Evolutionary conservation across 768 basidiomycete species (phyloP).

Genomic region (Phallus indusiatus): DNA sequence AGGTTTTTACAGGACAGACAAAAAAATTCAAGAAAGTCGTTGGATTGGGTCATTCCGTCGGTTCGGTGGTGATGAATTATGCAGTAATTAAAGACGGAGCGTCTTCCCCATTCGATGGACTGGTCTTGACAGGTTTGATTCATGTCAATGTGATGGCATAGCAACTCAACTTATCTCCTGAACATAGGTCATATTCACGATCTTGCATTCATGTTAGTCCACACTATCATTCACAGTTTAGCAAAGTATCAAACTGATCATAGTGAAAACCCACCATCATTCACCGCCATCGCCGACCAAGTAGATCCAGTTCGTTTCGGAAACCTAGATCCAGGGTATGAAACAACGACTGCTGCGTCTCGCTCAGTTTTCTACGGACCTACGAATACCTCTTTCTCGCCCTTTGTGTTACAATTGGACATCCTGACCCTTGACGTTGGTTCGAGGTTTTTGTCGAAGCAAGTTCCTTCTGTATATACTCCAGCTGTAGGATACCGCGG

Average conservation of each 20-base stretch:
- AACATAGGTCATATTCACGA: not conserved
- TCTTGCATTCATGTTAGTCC: not conserved
- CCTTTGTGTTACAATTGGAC: not conserved
- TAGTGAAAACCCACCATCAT: not conserved
- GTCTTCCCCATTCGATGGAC: not conserved
- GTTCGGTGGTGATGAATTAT: not conserved
- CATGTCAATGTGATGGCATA: not conserved
- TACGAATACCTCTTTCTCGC: not conserved
- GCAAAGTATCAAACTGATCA: not conserved
- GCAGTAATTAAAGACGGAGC: not conserved
- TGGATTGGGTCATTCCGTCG: not conserved
- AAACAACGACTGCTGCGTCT: not conserved
- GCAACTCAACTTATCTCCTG: not conserved
- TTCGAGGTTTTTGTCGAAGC: not conserved
- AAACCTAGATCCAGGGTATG: not conserved
- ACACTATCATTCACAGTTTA: not conserved
- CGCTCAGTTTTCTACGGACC: too few species aligned
- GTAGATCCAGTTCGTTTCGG: not conserved
- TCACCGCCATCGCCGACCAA: not conserved
- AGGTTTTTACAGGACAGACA: not conserved
- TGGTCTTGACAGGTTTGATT: not conserved
- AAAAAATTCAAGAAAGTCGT: not conserved
- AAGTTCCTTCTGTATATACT: not conserved
- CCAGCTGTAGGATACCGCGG: not conserved
- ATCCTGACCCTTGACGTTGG: not conserved